These are phyloP conservation scores for Cystobasidiaceae sp. DNA, from an alignment of 1,284 basidiomycete species.

Conservation along the genomic window DNA sequence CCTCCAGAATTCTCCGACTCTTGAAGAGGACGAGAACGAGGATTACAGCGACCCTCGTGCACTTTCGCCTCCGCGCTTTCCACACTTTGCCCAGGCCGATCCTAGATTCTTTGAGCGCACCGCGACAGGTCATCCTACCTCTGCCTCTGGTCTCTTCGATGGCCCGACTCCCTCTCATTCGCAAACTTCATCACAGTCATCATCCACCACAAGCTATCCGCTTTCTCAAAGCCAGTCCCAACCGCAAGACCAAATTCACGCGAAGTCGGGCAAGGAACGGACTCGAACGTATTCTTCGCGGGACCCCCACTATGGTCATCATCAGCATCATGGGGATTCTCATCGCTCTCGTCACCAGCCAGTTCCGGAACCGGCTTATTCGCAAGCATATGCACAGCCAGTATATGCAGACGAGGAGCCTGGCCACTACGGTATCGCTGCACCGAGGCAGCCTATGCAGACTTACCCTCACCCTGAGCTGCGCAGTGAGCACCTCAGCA, in stretches of 20 bases:
- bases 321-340: neutral
- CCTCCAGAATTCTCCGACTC: conserved; percentile 14
- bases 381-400: neutral
- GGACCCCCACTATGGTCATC: neutral
- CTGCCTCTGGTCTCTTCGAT: conserved; percentile 1
- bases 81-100: neutral
- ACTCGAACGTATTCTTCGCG: neutral
- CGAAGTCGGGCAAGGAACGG: neutral
- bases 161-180: conserved; percentile 10
- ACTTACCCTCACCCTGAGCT: neutral
- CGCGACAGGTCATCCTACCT: conserved; percentile 6
- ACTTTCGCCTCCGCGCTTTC: neutral
- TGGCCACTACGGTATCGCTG: neutral
- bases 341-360: neutral
- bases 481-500: neutral
- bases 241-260: neutral
- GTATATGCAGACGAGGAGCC: neutral
- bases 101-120: neutral
- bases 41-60: neutral
- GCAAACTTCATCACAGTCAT: conserved; percentile 4
- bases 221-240: neutral
- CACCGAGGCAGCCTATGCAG: conserved; percentile 4
- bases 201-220: conserved; percentile 5
- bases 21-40: conserved; percentile 8
- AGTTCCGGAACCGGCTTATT: neutral